phyloP scores from a whole-genome alignment of 2,329 filamentous ascomycete species.

The Zymoseptoria tritici region DNA sequence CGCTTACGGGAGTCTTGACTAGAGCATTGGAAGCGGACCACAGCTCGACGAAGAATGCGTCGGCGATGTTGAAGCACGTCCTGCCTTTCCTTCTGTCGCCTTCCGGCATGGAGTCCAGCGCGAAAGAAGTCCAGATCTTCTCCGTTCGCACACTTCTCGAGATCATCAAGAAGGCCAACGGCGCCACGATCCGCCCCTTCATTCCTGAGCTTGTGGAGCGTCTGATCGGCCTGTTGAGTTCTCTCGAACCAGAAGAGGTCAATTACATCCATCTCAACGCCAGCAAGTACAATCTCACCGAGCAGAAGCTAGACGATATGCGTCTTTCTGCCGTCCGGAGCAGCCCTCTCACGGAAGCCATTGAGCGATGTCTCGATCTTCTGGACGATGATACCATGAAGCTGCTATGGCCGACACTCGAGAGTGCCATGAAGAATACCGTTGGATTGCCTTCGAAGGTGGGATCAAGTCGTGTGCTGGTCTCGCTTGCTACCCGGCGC shows the following conservation, averaged over 20 bases:
- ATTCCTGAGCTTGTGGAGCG: slow-evolving; percentile 74
- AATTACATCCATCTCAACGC: slow-evolving; percentile 92
- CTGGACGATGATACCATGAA: slow-evolving; percentile 73
- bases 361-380: slow-evolving; percentile 79
- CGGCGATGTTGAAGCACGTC: slow-evolving; percentile 74
- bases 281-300: slow-evolving; percentile 72
- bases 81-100: slow-evolving; percentile 85
- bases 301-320: slow-evolving; percentile 84
- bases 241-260: slow-evolving; percentile 78
- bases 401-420: slow-evolving; percentile 62
- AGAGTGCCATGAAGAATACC: slow-evolving; percentile 73
- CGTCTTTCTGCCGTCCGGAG: slow-evolving; percentile 72
- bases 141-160: slow-evolving; percentile 73
- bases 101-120: slow-evolving; percentile 80
- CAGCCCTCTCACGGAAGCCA: slow-evolving; percentile 86
- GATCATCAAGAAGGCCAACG: slow-evolving; percentile 77
- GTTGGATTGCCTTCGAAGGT: slow-evolving; percentile 92
- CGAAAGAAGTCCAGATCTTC: slow-evolving; percentile 79
- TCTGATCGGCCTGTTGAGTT: slow-evolving; percentile 73
- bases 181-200: slow-evolving; percentile 69
- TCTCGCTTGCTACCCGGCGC: slow-evolving; percentile 75
- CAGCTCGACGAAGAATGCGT: slow-evolving; percentile 57
- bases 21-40: slow-evolving; percentile 76
- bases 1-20: slow-evolving; percentile 76
- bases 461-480: slow-evolving; percentile 76